Conservation (phyloP, 2,329 filamentous ascomycete genomes). For the Claviceps maximensis region DNA sequence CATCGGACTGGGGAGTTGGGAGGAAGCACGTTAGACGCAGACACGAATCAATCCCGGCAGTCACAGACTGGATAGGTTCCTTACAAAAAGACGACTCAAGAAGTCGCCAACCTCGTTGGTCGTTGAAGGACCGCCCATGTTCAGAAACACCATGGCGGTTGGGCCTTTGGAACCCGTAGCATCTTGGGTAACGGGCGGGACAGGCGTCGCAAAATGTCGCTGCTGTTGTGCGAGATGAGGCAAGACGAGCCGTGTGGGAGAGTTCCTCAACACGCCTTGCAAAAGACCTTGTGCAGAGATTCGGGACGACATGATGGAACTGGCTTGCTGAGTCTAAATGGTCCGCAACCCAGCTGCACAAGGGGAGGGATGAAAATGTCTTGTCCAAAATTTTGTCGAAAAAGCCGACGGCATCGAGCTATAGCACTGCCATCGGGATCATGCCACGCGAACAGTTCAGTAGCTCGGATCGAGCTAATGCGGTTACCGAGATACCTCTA, state of each 20-base stretch:
- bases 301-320: constrained; percentile 18
- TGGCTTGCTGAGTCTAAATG: not conserved
- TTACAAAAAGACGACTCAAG: constrained; percentile 79
- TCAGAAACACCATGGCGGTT: constrained; percentile 97
- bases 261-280: constrained; percentile 13
- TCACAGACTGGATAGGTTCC: constrained; percentile 17
- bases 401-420: constrained; percentile 1
- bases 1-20: constrained; percentile 54
- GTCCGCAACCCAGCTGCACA: not conserved
- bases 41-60: not conserved
- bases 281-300: constrained; percentile 18
- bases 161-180: constrained; percentile 59
- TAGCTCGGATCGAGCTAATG: not conserved
- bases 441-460: constrained; percentile 2
- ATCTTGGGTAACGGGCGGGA: constrained; percentile 71
- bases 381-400: not conserved
- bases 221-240: constrained; percentile 18
- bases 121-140: constrained; percentile 93
- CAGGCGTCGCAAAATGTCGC: constrained; percentile 27
- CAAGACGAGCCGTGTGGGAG: constrained; percentile 15
- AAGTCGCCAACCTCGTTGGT: constrained; percentile 82
- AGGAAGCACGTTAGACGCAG: constrained; percentile 3
- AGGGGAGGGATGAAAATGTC: not conserved
- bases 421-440: not conserved
- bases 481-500: not conserved